Evolutionary conservation across 2,329 filamentous ascomycete species (phyloP).

Genomic region (Claviceps cyperi): DNA sequence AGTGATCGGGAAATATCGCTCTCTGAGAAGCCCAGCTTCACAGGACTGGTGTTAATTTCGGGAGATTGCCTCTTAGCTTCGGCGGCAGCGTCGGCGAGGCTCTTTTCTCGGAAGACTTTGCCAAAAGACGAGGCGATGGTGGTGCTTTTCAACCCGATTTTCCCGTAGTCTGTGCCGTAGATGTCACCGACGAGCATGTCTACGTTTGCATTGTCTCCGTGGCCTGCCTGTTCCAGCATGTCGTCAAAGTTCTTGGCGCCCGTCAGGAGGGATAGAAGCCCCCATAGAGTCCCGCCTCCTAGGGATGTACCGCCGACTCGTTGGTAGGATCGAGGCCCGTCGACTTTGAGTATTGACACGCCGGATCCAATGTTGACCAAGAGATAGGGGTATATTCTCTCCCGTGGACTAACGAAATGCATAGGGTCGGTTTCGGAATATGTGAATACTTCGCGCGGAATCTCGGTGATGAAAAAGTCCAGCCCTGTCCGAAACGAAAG

Average conservation of each 20-base stretch:
- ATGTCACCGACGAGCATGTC: conserved; percentile 98
- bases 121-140: conserved; percentile 95
- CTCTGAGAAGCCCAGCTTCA: conserved; percentile 44
- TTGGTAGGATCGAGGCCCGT: conserved; percentile 70
- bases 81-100: conserved; percentile 62
- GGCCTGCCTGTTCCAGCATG: conserved; percentile 84
- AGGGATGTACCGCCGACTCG: conserved; percentile 91
- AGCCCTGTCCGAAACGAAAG: conserved; percentile 42
- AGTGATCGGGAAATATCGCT: conserved; percentile 84
- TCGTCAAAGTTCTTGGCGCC: conserved; percentile 94
- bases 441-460: conserved; percentile 91
- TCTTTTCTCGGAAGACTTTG: conserved; percentile 89
- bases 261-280: conserved; percentile 77
- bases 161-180: conserved; percentile 88
- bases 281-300: conserved; percentile 96
- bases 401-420: conserved; percentile 68
- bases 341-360: conserved; percentile 94
- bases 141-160: conserved; percentile 89
- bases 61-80: conserved; percentile 52
- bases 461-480: conserved; percentile 98
- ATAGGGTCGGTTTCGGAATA: conserved; percentile 86
- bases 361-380: conserved; percentile 97
- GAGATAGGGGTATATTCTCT: conserved; percentile 84
- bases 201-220: conserved; percentile 81
- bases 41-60: conserved; percentile 28